These are phyloP conservation scores for Clitopilus passeckerianus DNA, from an alignment of 768 basidiomycete species.

Conservation along the genomic window DNA sequence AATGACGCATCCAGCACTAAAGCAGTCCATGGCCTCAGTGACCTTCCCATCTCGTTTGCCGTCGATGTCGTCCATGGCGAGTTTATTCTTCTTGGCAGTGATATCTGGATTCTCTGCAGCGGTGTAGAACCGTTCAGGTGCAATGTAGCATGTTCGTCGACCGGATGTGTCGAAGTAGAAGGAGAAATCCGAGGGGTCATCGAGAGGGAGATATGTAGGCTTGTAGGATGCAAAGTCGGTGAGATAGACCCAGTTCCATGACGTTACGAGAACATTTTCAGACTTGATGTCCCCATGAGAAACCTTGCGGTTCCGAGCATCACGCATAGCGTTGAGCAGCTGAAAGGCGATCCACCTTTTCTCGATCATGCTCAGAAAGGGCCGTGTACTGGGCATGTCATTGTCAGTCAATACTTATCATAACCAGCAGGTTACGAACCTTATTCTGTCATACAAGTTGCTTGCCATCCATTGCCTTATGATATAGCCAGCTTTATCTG, in stretches of 20 bases:
- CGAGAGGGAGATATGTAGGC: slow-evolving; percentile 90
- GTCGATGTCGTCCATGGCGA: slow-evolving; percentile 47
- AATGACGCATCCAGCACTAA: slow-evolving; percentile 91
- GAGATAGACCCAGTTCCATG: slow-evolving; percentile 93
- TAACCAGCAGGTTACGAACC: slow-evolving; percentile 45
- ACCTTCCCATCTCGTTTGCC: slow-evolving; percentile 76
- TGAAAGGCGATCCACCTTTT: slow-evolving; percentile 99
- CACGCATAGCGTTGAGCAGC: slow-evolving; percentile 77
- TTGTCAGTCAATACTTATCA: not conserved
- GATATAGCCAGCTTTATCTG: slow-evolving; percentile 93
- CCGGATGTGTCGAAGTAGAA: slow-evolving; percentile 98
- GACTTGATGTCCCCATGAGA: slow-evolving; percentile 98
- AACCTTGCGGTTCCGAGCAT: slow-evolving; percentile 80
- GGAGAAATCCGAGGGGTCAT: slow-evolving; percentile 96
- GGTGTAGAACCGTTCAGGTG: slow-evolving; percentile 93
- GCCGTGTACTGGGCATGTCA: slow-evolving; percentile 68
- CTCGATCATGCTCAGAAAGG: slow-evolving; percentile 86
- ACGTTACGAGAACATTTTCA: slow-evolving; percentile 93
- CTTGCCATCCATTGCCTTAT: slow-evolving; percentile 93
- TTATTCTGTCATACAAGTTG: slow-evolving; percentile 95
- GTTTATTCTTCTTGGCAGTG: slow-evolving; percentile 58
- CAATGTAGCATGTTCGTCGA: slow-evolving; percentile 90
- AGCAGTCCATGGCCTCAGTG: slow-evolving; percentile 97
- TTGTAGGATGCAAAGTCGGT: slow-evolving; percentile 97
- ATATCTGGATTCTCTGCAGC: slow-evolving; percentile 64